phyloP scores from a whole-genome alignment of 495 filamentous ascomycete species.

The Ramalina intermedia region DNA sequence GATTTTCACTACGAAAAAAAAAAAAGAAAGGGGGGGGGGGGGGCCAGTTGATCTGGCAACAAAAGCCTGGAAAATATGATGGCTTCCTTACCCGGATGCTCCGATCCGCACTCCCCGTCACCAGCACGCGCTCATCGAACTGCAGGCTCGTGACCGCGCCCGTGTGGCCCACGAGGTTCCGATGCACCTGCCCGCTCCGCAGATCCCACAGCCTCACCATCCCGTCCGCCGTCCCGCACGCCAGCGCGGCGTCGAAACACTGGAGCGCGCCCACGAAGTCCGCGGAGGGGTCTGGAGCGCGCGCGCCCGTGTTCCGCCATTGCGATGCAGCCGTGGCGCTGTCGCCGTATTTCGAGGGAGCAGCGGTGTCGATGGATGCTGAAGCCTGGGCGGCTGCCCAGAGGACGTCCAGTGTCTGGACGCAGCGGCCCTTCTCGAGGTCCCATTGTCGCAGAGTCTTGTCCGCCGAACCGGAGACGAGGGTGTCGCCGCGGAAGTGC shows the following conservation, averaged over 20 bases:
- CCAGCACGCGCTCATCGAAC: constrained; percentile 90
- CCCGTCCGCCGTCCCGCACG: constrained; percentile 95
- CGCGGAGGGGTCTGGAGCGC: constrained; percentile 50
- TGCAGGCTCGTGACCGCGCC: constrained; percentile 90
- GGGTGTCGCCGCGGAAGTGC: constrained; percentile 71
- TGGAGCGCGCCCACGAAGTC: constrained; percentile 94
- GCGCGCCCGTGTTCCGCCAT: constrained; percentile 39
- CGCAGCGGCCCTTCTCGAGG: constrained; percentile 83
- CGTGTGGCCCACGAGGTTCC: constrained; percentile 91
- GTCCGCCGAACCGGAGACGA: constrained; percentile 91
- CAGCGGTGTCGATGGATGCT: constrained; percentile 37
- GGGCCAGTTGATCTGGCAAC: not conserved
- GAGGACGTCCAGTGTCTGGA: constrained; percentile 96
- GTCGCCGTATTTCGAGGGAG: not conserved
- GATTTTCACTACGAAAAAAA: too few relatives aligned
- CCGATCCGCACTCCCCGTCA: constrained; percentile 86
- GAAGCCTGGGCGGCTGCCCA: constrained; percentile 94
- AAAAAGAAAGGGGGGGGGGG: constrained; percentile 1
- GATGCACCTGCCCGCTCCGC: constrained; percentile 86
- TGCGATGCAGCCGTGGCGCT: constrained; percentile 29
- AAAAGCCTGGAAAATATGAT: not conserved
- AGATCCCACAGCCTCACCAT: constrained; percentile 98
- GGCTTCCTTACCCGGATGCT: constrained; percentile 69
- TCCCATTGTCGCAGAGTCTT: constrained; percentile 98
- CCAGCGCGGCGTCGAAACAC: constrained; percentile 91